phyloP scores from a whole-genome alignment of 1,284 basidiomycete species.

The Exobasidium cylindrosporum region DNA sequence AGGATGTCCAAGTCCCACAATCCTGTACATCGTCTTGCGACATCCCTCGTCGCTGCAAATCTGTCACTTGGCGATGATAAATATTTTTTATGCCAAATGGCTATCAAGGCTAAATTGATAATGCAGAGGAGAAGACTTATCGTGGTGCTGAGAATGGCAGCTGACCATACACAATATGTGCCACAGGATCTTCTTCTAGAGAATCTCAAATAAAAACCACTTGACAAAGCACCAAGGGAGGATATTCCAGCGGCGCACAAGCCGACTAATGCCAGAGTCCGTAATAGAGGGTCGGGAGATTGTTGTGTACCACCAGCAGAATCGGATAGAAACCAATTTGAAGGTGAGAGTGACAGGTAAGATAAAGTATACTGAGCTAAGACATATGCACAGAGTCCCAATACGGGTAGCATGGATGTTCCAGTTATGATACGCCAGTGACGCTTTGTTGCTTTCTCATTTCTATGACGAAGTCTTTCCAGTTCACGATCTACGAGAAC shows the following conservation, averaged over 20 bases:
- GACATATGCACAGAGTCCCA: conserved; percentile 16
- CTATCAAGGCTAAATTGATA: conserved; percentile 17
- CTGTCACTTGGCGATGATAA: conserved; percentile 6
- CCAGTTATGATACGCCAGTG: conserved; percentile 14
- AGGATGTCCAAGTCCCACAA: conserved; percentile 24
- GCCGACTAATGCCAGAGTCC: conserved; percentile 14
- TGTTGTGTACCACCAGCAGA: conserved; percentile 12
- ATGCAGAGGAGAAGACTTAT: conserved; percentile 13
- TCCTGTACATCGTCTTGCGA: conserved; percentile 16
- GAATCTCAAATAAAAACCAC: conserved; percentile 17
- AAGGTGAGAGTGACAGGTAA: conserved; percentile 20
- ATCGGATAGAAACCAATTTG: conserved; percentile 17
- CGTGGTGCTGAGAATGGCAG: conserved; percentile 15
- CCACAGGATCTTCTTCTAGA: conserved; percentile 17
- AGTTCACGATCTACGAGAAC: conserved; percentile 19
- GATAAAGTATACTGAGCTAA: conserved; percentile 13
- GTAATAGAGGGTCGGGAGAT: conserved; percentile 17
- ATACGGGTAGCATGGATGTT: conserved; percentile 11
- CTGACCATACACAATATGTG: conserved; percentile 13
- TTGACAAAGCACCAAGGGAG: neutral
- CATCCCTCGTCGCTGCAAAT: conserved; percentile 18
- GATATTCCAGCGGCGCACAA: conserved; percentile 3
- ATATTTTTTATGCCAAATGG: conserved; percentile 20
- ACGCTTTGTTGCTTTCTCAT: conserved; percentile 3
- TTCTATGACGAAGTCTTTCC: conserved; percentile 3